phyloP scores from a whole-genome alignment of 148 eudicot genomes.

The Hydrangea macrophylla region DNA sequence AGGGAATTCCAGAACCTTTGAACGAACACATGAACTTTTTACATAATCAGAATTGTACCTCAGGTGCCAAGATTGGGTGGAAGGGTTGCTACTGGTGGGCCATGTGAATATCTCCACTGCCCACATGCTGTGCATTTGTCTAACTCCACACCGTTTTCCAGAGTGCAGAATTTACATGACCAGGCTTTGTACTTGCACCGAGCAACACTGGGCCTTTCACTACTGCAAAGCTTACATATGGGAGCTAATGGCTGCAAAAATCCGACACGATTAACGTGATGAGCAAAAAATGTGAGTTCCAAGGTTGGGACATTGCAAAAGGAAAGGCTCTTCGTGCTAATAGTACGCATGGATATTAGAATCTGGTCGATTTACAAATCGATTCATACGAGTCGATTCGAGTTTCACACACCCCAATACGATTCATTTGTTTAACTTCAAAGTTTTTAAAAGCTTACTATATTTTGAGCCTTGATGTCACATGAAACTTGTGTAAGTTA shows the following conservation, averaged over 20 bases:
- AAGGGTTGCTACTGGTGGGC: conserved; percentile 54
- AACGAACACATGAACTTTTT: not conserved
- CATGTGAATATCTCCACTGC: conserved; percentile 88
- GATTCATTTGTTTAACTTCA: too few species aligned
- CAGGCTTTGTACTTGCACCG: conserved; percentile 47
- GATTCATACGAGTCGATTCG: too few species aligned
- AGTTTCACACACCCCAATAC: too few species aligned
- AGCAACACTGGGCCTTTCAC: conserved; percentile 58
- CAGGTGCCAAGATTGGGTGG: conserved; percentile 69
- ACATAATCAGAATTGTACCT: conserved; percentile 14
- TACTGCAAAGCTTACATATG: conserved; percentile 66
- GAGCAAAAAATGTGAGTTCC: not conserved
- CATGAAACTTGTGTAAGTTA: too few species aligned
- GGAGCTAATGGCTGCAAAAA: conserved; percentile 71
- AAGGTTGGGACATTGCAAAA: not conserved
- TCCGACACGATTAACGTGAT: not conserved
- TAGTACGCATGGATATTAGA: too few species aligned
- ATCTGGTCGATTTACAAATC: too few species aligned
- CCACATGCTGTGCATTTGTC: conserved; percentile 78
- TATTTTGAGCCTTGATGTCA: too few species aligned
- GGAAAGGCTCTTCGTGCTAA: too few species aligned
- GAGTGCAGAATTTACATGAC: conserved; percentile 84
- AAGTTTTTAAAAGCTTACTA: too few species aligned
- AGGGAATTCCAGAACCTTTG: conserved; percentile 1
- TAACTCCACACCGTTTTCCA: conserved; percentile 56